These are phyloP conservation scores for Carpinus viminea DNA, from an alignment of 306 rosid genomes.

Conservation along the genomic window DNA sequence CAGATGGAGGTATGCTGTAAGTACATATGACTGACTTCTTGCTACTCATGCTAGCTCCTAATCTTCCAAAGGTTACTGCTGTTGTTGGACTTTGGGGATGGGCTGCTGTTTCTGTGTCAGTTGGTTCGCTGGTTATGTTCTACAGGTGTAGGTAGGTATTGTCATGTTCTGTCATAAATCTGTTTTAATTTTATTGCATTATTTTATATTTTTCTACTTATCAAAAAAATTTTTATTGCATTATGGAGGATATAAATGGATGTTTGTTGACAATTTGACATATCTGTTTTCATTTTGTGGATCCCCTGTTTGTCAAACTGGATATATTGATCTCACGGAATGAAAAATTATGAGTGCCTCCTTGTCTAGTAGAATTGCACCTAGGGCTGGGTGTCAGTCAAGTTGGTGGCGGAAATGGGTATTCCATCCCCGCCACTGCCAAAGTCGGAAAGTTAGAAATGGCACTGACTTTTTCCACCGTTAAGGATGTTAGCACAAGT, in stretches of 20 bases:
- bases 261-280: background rate
- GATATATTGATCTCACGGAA: background rate
- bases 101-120: conserved; percentile 61
- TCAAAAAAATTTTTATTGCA: conserved; percentile 9
- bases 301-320: background rate
- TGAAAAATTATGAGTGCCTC: background rate
- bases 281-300: background rate
- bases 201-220: background rate
- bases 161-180: conserved; percentile 16
- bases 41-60: conserved; percentile 58
- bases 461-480: too few relatives aligned
- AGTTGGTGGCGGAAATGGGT: too few relatives aligned
- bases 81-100: conserved; percentile 86
- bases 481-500: too few relatives aligned
- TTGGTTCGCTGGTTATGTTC: conserved; percentile 65
- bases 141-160: conserved; percentile 92
- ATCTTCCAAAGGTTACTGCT: conserved; percentile 83
- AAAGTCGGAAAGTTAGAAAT: too few relatives aligned
- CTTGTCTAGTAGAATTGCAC: too few relatives aligned
- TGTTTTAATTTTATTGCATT: conserved; percentile 24
- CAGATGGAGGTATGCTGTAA: conserved; percentile 13
- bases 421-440: too few relatives aligned
- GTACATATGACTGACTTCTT: conserved; percentile 36
- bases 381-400: too few relatives aligned
- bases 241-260: background rate